phyloP scores from a whole-genome alignment of 305 asterid genomes.

The Rubia peregrina region DNA sequence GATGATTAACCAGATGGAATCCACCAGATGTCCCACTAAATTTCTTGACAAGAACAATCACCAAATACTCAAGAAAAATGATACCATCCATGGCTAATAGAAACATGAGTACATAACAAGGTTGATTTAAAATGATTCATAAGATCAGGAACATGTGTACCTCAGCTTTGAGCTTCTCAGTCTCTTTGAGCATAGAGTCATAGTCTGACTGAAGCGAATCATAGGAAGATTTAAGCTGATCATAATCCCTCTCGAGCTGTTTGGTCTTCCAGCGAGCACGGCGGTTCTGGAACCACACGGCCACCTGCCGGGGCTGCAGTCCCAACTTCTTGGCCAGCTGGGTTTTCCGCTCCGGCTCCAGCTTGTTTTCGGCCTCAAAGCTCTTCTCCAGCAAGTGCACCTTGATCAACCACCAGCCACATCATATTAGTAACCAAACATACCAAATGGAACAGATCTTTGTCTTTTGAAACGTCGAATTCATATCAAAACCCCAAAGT shows the following conservation, averaged over 20 bases:
- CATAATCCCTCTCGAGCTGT: slow-evolving; percentile 85
- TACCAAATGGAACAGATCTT: neutral
- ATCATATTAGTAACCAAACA: neutral
- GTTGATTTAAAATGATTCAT: neutral
- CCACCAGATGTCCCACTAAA: neutral
- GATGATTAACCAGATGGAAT: slow-evolving; percentile 8
- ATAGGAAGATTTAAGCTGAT: slow-evolving; percentile 74
- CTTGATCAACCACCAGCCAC: slow-evolving; percentile 25
- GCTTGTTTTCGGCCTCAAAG: slow-evolving; percentile 90
- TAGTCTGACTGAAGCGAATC: slow-evolving; percentile 65
- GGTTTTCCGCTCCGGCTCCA: slow-evolving; percentile 88
- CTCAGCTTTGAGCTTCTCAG: slow-evolving; percentile 84
- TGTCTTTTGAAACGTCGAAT: neutral
- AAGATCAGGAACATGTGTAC: slow-evolving; percentile 25
- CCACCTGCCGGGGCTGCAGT: slow-evolving; percentile 95
- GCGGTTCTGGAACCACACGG: slow-evolving; percentile 99
- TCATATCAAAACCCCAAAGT: neutral
- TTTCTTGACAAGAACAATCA: neutral
- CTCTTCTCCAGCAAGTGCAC: slow-evolving; percentile 95
- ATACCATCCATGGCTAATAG: neutral
- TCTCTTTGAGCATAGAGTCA: slow-evolving; percentile 67
- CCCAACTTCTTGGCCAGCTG: slow-evolving; percentile 90
- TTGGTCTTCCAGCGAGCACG: slow-evolving; percentile 97
- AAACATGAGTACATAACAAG: neutral
- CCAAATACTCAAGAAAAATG: neutral